A percentile compares a stretch with the other conserved stretches of the same genome.
Evolutionary conservation across 495 filamentous ascomycete genomes (phyloP).

Genomic region (Penicillium steckii): DNA sequence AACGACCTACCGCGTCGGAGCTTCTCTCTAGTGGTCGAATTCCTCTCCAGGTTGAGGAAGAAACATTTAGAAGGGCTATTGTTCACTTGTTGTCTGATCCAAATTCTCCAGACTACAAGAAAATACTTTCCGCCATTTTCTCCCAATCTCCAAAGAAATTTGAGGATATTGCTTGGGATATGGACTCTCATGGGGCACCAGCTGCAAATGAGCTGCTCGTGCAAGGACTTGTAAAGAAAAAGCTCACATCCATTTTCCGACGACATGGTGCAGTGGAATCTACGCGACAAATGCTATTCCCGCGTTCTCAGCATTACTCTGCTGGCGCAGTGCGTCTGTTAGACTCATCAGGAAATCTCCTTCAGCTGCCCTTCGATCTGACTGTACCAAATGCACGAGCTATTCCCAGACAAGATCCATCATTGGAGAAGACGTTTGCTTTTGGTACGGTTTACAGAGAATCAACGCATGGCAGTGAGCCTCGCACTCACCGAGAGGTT

Average conservation of each 20-base stretch:
- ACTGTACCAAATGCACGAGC: slow-evolving; percentile 85
- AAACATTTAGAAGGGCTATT: slow-evolving; percentile 79
- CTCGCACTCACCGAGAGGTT: slow-evolving; percentile 79
- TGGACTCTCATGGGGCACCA: slow-evolving; percentile 53
- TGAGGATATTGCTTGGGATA: slow-evolving; percentile 87
- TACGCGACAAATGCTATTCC: slow-evolving; percentile 71
- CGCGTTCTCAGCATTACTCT: slow-evolving; percentile 75
- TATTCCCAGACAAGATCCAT: slow-evolving; percentile 69
- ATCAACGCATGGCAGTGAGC: slow-evolving; percentile 70
- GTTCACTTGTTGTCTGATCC: slow-evolving; percentile 73
- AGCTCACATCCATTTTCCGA: slow-evolving; percentile 77
- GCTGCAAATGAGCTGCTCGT: slow-evolving; percentile 66
- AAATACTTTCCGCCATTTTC: slow-evolving; percentile 83
- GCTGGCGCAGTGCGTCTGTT: slow-evolving; percentile 72
- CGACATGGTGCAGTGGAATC: slow-evolving; percentile 87
- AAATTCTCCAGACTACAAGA: slow-evolving; percentile 83
- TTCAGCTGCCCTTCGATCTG: slow-evolving; percentile 90
- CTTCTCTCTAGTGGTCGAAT: slow-evolving; percentile 85
- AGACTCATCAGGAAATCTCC: slow-evolving; percentile 75
- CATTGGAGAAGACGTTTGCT: slow-evolving; percentile 74
- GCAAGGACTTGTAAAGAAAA: slow-evolving; percentile 72
- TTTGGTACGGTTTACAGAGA: slow-evolving; percentile 92
- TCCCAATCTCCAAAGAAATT: slow-evolving; percentile 68
- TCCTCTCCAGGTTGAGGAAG: slow-evolving; percentile 87
- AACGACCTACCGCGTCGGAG: slow-evolving; percentile 81